phyloP scores from a whole-genome alignment of 345 rosid genomes.

The Pseudoturritis turrita region DNA sequence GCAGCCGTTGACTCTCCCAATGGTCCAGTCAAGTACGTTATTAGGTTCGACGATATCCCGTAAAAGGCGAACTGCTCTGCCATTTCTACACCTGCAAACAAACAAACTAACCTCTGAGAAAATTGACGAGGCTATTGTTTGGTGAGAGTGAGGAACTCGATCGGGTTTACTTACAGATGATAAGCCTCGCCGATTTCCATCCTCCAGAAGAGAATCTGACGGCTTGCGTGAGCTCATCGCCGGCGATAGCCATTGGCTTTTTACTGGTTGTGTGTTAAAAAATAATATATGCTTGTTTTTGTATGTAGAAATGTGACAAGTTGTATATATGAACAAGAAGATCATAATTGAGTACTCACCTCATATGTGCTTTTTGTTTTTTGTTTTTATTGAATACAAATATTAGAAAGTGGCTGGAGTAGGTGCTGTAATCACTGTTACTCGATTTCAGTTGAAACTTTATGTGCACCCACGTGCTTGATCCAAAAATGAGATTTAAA shows the following conservation, averaged over 20 bases:
- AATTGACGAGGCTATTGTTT: not conserved
- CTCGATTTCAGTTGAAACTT: not conserved
- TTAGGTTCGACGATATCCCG: constrained; percentile 47
- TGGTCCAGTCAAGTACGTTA: constrained; percentile 61
- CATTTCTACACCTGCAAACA: constrained; percentile 37
- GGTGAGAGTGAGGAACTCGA: not conserved
- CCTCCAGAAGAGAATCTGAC: constrained; percentile 1
- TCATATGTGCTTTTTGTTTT: not conserved
- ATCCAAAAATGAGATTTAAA: too few species aligned
- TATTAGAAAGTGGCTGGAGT: not conserved
- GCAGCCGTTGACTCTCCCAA: constrained; percentile 54
- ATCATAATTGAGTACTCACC: too few species aligned
- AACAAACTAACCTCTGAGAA: not conserved
- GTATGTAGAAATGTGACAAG: too few species aligned
- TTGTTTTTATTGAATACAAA: not conserved
- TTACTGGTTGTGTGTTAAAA: not conserved
- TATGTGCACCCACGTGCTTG: too few species aligned
- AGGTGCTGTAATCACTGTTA: not conserved
- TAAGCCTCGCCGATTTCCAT: constrained; percentile 44
- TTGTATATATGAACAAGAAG: too few species aligned
- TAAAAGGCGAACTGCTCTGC: constrained; percentile 51
- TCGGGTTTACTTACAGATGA: constrained; percentile 28
- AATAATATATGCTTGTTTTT: not conserved
- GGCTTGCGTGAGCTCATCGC: not conserved
- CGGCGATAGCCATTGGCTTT: not conserved